A percentile compares a stretch with the other conserved stretches of the same genome.
Conservation (phyloP, 352 stramenopile species). For the Thraustochytrium aureum region DNA sequence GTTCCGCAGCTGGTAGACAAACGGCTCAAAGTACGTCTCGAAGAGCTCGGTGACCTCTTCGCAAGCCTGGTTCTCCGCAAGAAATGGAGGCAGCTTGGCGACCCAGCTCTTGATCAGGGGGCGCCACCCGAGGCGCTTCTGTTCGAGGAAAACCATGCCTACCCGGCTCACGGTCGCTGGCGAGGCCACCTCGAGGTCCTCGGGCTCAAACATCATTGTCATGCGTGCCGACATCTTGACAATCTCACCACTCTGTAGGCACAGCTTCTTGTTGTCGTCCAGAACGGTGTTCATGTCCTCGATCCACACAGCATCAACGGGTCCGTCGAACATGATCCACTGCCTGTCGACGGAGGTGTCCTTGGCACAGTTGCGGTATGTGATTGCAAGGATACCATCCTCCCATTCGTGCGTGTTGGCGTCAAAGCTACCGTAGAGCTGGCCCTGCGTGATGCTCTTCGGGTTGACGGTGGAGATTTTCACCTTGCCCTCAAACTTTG, state of each 20-base stretch:
- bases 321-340: slow-evolving; percentile 92
- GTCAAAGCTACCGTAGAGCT: slow-evolving; percentile 94
- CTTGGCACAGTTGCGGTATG: slow-evolving; percentile 83
- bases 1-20: slow-evolving; percentile 52
- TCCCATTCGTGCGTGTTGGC: slow-evolving; percentile 93
- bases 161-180: slow-evolving; percentile 91
- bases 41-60: slow-evolving; percentile 56
- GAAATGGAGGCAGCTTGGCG: slow-evolving; percentile 55
- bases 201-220: slow-evolving; percentile 98
- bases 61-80: not conserved
- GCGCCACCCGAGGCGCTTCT: slow-evolving; percentile 63
- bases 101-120: slow-evolving; percentile 66
- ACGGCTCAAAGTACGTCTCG: slow-evolving; percentile 63
- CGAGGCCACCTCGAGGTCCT: slow-evolving; percentile 90
- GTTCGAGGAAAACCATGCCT: slow-evolving; percentile 96
- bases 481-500: slow-evolving; percentile 65
- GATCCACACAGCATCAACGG: slow-evolving; percentile 94
- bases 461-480: slow-evolving; percentile 87
- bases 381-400: slow-evolving; percentile 89
- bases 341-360: slow-evolving; percentile 77
- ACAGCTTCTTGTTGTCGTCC: slow-evolving; percentile 94
- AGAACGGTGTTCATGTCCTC: slow-evolving; percentile 96
- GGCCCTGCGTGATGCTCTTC: slow-evolving; percentile 92
- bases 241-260: slow-evolving; percentile 88
- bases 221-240: slow-evolving; percentile 93